Base-by-base conservation (phyloP, 2,329 filamentous ascomycete genomes). In the Pyrenophora teres region DNA sequence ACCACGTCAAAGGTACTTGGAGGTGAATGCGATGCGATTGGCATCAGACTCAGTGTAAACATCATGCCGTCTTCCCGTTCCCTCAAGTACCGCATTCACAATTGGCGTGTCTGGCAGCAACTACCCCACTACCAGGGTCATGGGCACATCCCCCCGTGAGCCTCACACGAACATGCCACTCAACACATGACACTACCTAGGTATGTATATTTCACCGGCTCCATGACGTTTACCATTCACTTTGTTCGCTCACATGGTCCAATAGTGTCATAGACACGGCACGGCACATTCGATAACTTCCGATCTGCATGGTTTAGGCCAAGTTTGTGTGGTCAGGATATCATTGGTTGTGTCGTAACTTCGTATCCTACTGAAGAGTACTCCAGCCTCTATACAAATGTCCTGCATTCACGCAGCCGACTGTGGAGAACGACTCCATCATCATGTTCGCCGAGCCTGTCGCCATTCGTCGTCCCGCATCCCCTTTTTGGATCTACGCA, bases 141-240 rank as follows among this genome's bases (percentile, higher is more conserved):
- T 30, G 35, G 18, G 27, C 4, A 50, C 15, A 19, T 33, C 18
- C 18, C 36, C 39, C 50, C 48, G 27, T 30, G 27, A 30, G 27
- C 27, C 27, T 30, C 50, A 25, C 23, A 25, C 7, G 23, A 52
- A 30, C 21, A 37, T 25, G 27, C 9, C 33, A 16, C 16, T n/a
- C 25, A 38, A 46, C 37, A 15, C 38, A 31, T 37, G 46, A 54
- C 51, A 54, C 51, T 6, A 16, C 4, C 18, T 32, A 21, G 13
- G 23, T 21, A 32, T 6, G 18, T 19, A 5, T 36, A 15, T 15
- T 15, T 1, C 15, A 9, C 21, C 13, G 21, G 25, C 4, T 23
- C 7, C 3, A 35, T 45, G 13, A 15, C 21, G 25, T 16, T 19
- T 32, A 31, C 23, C 10, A 13, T 16, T 21, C 21, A 18, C 39